phyloP scores from a whole-genome alignment of 768 basidiomycete species.

The Hygrophoropsis aurantiaca region DNA sequence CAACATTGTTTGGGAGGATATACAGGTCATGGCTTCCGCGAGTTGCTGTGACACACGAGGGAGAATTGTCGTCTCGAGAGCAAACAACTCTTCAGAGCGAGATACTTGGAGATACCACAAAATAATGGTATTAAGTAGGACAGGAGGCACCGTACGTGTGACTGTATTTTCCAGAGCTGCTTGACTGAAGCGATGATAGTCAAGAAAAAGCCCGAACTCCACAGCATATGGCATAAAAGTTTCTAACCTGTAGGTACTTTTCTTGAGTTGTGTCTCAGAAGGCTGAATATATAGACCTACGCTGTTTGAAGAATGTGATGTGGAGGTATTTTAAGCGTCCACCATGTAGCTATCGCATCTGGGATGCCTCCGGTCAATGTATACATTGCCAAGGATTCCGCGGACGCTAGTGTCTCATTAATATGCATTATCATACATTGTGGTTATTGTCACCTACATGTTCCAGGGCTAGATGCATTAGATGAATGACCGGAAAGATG shows the following conservation, averaged over 20 bases:
- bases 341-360: not conserved
- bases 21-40: constrained; percentile 33
- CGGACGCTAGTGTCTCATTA: constrained; percentile 1
- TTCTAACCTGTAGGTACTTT: constrained; percentile 15
- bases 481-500: not conserved
- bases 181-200: constrained; percentile 43
- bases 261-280: not conserved
- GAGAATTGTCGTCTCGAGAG: constrained; percentile 46
- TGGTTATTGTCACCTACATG: too few species aligned
- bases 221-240: constrained; percentile 54
- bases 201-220: constrained; percentile 69
- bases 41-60: constrained; percentile 47
- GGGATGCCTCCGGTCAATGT: not conserved
- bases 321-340: constrained; percentile 29
- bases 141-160: constrained; percentile 41
- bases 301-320: constrained; percentile 27
- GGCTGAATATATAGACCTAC: constrained; percentile 21
- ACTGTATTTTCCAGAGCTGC: constrained; percentile 32
- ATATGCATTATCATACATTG: too few species aligned
- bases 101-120: constrained; percentile 57
- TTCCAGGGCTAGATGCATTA: constrained; percentile 4
- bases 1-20: constrained; percentile 39
- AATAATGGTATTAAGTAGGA: constrained; percentile 48
- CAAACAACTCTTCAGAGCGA: constrained; percentile 35
- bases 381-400: not conserved